phyloP scores from a whole-genome alignment of 306 rosid genomes.

The Coriaria nepalensis region DNA sequence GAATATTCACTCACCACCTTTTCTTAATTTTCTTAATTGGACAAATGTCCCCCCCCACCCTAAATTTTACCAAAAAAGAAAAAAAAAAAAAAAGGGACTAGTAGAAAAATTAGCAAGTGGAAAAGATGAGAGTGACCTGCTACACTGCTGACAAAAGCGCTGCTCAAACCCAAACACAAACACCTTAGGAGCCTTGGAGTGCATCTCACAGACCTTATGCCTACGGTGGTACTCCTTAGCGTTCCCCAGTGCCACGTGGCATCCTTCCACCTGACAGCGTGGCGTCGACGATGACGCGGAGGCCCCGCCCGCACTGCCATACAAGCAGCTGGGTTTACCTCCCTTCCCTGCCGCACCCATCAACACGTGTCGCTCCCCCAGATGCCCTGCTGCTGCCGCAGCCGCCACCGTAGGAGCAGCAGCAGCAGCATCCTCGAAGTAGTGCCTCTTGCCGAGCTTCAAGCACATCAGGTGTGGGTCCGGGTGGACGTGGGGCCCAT shows the following conservation, averaged over 20 bases:
- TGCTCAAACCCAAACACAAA: conserved; percentile 67
- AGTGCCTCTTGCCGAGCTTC: conserved; percentile 89
- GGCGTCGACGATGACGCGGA: conserved; percentile 17
- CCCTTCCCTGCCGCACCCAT: conserved; percentile 32
- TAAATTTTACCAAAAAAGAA: too few species aligned
- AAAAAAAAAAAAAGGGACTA: not conserved
- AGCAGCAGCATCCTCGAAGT: conserved; percentile 52
- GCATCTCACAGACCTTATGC: conserved; percentile 91
- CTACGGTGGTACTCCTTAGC: conserved; percentile 90
- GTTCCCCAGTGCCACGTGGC: conserved; percentile 60
- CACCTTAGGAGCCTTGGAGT: conserved; percentile 85
- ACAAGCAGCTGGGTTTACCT: conserved; percentile 20
- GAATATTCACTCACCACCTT: too few species aligned
- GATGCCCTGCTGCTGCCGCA: not conserved
- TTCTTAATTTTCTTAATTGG: too few species aligned
- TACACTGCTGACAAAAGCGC: conserved; percentile 96
- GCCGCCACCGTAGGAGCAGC: conserved; percentile 2
- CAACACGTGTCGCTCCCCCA: conserved; percentile 16
- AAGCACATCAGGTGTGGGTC: conserved; percentile 74
- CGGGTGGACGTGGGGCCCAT: conserved; percentile 33
- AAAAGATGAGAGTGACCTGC: conserved; percentile 40
- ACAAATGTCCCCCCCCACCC: too few species aligned
- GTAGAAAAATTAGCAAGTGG: not conserved
- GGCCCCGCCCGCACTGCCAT: not conserved
- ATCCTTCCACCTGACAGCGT: conserved; percentile 91